Percentiles rank a stretch among this genome's conserved stretches.
phyloP scores from a whole-genome alignment of 441 rosid species.

The Gossypium gossypioides region DNA sequence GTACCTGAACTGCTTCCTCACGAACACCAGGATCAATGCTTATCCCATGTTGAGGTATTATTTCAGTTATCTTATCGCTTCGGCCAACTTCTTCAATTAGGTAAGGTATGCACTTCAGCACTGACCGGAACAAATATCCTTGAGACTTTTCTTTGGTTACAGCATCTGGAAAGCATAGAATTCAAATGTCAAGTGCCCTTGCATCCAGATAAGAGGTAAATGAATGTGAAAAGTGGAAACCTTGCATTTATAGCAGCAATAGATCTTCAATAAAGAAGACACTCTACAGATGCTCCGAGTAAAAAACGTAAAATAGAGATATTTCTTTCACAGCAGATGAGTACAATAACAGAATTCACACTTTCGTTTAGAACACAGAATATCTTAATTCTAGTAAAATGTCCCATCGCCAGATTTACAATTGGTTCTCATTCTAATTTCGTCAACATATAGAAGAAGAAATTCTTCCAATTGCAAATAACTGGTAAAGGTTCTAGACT shows the following conservation, averaged over 20 bases:
- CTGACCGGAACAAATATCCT: constrained; percentile 85
- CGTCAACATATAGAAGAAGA: background rate
- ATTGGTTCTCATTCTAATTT: constrained; percentile 3
- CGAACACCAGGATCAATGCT: constrained; percentile 99
- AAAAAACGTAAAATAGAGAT: background rate
- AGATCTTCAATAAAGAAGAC: background rate
- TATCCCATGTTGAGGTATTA: constrained; percentile 98
- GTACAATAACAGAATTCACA: background rate
- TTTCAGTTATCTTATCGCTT: constrained; percentile 94
- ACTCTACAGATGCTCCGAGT: background rate
- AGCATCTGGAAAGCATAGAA: constrained; percentile 58
- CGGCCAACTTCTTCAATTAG: constrained; percentile 98
- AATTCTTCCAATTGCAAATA: background rate
- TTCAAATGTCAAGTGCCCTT: constrained; percentile 6
- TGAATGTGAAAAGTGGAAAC: background rate
- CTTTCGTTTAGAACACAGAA: background rate
- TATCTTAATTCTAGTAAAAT: background rate
- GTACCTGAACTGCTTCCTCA: constrained; percentile 96
- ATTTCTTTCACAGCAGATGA: background rate
- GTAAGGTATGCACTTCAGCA: constrained; percentile 93
- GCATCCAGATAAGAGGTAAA: constrained; percentile 11
- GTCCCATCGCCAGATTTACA: background rate
- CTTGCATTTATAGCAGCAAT: constrained; percentile 10
- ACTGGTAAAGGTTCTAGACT: background rate
- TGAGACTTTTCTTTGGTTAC: constrained; percentile 97